Base-by-base conservation (phyloP, 2,329 filamentous ascomycete species). In the Cryphonectria nitschkei region DNA sequence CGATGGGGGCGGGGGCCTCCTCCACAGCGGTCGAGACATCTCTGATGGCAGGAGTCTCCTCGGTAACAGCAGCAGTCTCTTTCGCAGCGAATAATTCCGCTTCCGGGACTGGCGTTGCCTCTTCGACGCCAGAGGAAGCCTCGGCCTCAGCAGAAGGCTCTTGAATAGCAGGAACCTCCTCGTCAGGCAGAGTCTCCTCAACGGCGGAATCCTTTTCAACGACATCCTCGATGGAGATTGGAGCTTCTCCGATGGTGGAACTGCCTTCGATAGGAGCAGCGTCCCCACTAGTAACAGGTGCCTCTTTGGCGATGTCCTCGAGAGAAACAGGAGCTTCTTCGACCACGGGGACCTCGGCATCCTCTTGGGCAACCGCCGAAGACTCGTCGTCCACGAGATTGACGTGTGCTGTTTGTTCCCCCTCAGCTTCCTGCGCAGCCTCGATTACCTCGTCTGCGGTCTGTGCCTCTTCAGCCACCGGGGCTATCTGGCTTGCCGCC, bases 381-480 rank as follows among this genome's bases (percentile, higher is more conserved):
- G 19, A 16, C 11, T 66, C 34, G 13, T 69, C 50, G 16, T 11
- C 19, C 43, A 26, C 19, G 34, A 16, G 19, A 16, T 2, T 19
- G 22, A 32, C 11, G 4, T 62, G 39, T 29, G 72, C 37, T 3
- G 69, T 26, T 46, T 69, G 65, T 7, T 74, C 70, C 11, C 73
- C 75, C 13, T 75, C 75, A 2, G 50, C 67, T 11, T 73, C 67
- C 60, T 74, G 74, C 11, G 73, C 72, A 19, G 70, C 71, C 13
- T 72, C 46, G 22, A 75, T 72, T 3, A 70, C 75, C 56, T 75
- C 74, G 37, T 75, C 75, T 13, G 73, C 73, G 8, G 70, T 75
- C 43, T 75, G 74, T 16, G 74, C 74, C 63, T 77, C 73, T 69
- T 77, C 75, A 11, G 72, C 73, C 14, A 71, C 65, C 39, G 75